Conservation (phyloP, 257 asterid genomes). For the Solanum pinnatisectum region DNA sequence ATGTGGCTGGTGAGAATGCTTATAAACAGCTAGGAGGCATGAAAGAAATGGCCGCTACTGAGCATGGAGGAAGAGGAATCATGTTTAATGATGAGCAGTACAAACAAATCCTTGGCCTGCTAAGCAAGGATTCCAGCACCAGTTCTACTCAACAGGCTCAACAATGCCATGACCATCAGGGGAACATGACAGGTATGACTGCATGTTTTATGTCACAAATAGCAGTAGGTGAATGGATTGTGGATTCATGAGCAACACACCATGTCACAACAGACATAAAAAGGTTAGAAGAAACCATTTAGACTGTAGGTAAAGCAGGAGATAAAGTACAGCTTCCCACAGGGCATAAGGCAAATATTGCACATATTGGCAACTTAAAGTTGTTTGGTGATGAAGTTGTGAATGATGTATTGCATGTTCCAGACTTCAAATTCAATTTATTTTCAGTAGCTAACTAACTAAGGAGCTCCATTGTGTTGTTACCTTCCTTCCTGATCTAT, state of each 20-base stretch:
- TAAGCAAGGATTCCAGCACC: neutral
- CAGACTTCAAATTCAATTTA: neutral
- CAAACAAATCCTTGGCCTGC: neutral
- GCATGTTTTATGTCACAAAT: neutral
- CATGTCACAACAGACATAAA: neutral
- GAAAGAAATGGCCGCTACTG: neutral
- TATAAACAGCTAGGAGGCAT: neutral
- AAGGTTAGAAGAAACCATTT: neutral
- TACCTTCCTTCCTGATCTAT: neutral
- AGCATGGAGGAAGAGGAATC: neutral
- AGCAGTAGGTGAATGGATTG: neutral
- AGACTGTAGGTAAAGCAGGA: neutral
- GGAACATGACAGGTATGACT: neutral
- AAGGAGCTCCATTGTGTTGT: neutral
- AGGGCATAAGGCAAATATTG: neutral
- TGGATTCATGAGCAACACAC: neutral
- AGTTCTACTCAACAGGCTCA: neutral
- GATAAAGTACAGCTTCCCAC: neutral
- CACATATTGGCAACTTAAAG: no score
- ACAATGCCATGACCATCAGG: neutral
- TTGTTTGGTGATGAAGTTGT: neutral
- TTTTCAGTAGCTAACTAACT: neutral
- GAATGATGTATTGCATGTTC: neutral
- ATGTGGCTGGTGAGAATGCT: neutral
- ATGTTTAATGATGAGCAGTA: no score